These are phyloP conservation scores for Pichia manshurica DNA, from an alignment of 805 yeast species.

Conservation along the genomic window DNA sequence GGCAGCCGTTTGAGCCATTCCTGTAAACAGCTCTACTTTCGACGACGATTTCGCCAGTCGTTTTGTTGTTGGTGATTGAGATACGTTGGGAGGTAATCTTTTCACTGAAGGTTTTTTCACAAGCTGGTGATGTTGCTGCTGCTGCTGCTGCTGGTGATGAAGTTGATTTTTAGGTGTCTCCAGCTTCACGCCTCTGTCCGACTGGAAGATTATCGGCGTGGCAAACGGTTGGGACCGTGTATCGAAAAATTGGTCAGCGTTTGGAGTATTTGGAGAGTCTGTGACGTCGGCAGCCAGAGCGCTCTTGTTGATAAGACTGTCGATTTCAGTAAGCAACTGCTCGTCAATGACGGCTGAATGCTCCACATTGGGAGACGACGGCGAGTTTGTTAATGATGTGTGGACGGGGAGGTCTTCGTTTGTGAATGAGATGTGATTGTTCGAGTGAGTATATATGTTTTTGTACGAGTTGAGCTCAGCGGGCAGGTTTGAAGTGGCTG, in stretches of 20 bases:
- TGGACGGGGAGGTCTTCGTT: not conserved
- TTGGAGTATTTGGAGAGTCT: not conserved
- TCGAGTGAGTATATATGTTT: not conserved
- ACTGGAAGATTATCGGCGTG: too few relatives aligned
- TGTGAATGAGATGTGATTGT: not conserved
- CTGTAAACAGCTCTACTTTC: not conserved
- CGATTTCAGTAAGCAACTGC: constrained; percentile 4
- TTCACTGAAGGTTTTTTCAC: constrained; percentile 5
- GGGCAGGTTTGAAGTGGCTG: too few relatives aligned
- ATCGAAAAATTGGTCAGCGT: too few relatives aligned
- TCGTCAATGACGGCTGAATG: not conserved
- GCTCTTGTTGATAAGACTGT: not conserved
- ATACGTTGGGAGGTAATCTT: not conserved
- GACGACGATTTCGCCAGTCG: constrained; percentile 5
- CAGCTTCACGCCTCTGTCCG: not conserved
- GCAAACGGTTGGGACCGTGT: too few relatives aligned
- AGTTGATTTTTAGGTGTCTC: too few relatives aligned
- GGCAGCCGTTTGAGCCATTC: constrained; percentile 13
- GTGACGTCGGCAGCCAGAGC: not conserved
- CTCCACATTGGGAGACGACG: not conserved
- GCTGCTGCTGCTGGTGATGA: not conserved
- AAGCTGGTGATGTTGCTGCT: not conserved
- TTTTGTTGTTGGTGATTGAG: constrained; percentile 5
- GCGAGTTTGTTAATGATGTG: not conserved
- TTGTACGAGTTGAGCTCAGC: not conserved